Evolutionary conservation across 805 yeast species (phyloP).

Genomic region (Wickerhamiella parazyma): DNA sequence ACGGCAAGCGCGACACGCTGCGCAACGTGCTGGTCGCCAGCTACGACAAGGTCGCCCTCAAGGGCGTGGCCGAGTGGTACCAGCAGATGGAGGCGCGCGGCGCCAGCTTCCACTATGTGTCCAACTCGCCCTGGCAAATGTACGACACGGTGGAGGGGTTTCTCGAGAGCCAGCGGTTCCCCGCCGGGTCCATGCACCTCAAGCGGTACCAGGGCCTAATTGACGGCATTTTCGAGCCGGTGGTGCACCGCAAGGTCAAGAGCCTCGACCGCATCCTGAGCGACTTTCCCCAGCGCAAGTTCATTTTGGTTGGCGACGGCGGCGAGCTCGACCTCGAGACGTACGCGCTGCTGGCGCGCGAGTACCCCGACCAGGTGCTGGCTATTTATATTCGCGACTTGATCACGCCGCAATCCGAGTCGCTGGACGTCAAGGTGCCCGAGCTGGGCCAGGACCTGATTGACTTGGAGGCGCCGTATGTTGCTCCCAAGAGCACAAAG

Average conservation of each 20-base stretch:
- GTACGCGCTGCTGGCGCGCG: constrained; percentile 53
- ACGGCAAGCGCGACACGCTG: constrained; percentile 73
- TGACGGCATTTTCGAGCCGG: constrained; percentile 73
- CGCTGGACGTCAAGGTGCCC: constrained; percentile 3
- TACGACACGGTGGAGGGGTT: constrained; percentile 47
- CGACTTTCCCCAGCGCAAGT: constrained; percentile 67
- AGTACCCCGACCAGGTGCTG: constrained; percentile 46
- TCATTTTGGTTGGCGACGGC: constrained; percentile 83
- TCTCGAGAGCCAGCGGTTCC: constrained; percentile 43
- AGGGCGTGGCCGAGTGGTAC: constrained; percentile 66
- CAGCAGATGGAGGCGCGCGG: constrained; percentile 35
- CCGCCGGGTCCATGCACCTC: constrained; percentile 71
- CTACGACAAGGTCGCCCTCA: constrained; percentile 52
- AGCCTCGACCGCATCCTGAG: constrained; percentile 47
- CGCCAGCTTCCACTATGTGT: constrained; percentile 76
- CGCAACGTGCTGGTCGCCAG: constrained; percentile 61
- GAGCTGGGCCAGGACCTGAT: neutral
- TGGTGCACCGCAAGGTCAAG: constrained; percentile 62
- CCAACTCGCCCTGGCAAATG: constrained; percentile 90
- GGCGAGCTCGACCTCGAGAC: constrained; percentile 95
- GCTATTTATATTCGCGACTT: constrained; percentile 78
- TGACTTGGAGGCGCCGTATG: constrained; percentile 4
- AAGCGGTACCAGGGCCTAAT: constrained; percentile 77
- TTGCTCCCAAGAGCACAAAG: constrained; percentile 5
- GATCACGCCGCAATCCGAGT: constrained; percentile 23